Base-by-base conservation (phyloP, 2,329 filamentous ascomycete species). In the Alternaria dauci region DNA sequence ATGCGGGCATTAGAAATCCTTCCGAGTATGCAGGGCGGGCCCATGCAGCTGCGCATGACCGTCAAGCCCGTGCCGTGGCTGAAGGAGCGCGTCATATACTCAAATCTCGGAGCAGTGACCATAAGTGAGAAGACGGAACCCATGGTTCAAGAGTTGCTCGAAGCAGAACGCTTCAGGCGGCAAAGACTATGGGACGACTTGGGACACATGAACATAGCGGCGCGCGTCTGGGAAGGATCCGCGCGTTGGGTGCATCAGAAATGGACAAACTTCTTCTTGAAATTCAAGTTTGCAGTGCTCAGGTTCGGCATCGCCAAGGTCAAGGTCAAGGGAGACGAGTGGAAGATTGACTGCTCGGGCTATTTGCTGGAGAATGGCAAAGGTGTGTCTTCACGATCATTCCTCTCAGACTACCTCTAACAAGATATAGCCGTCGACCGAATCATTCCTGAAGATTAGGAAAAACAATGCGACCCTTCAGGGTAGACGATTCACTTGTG, bases 291-390 rank as follows among this genome's bases (percentile, higher is more conserved):
- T 39, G 71, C 72, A 5, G 72, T 78, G 9, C 53, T 77, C 36
- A 68, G 71, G 23, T 77, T 77, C 38, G 74, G 75, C 4, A 72
- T 74, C 48, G 71, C 71, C 4, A 66, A 71, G 11, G 63, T 77
- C 4, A 65, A 75, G 48, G 72, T 76, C 3, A 59, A 71, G 16
- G 74, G 69, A 7, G 68, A 71, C 16, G 76, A 75, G 52, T 78
- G 75, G 75, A 77, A 77, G 63, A 71, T 78, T 47, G 76, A 78
- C 53, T 77, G 75, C 58, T 70, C 70, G 12, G 76, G 74, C 0
- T 75, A 68, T 46, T 52, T 78, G 55, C 52, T 72, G 7, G 76
- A 78, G 43, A 62, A 77, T 41, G 76, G 76, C 23, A 70, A 69
- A 75, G 76, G 76, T 78, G 73, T 46, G 72, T 68, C 16, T 11